Evolutionary conservation across 2,329 filamentous ascomycete genomes (phyloP).

Genomic region (Byssothecium circinans): DNA sequence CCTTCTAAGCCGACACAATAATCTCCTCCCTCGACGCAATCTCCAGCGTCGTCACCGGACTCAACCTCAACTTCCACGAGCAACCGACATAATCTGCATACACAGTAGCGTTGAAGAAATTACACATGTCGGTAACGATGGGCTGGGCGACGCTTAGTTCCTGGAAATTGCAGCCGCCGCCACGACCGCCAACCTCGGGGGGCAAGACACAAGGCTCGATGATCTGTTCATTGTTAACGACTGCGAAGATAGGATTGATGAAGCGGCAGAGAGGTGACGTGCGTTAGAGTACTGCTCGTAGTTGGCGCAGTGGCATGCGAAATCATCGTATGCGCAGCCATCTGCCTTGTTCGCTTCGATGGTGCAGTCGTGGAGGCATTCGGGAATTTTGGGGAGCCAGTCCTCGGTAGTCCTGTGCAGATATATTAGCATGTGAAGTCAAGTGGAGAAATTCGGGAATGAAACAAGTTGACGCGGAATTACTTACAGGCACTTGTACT

Average conservation of each 20-base stretch:
- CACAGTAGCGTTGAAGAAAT: constrained; percentile 29
- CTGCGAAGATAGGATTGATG: too few species aligned
- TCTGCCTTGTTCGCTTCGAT: constrained; percentile 19
- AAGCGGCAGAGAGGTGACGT: too few species aligned
- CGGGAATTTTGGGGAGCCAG: constrained; percentile 12
- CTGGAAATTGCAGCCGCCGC: constrained; percentile 15
- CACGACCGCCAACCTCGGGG: constrained; percentile 6
- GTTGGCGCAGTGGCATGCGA: constrained; percentile 27
- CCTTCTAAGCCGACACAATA: too few species aligned
- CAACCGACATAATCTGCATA: constrained; percentile 19
- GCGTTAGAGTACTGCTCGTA: constrained; percentile 23
- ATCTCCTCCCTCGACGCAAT: constrained; percentile 16
- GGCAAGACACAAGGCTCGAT: constrained; percentile 24
- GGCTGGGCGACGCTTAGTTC: constrained; percentile 19
- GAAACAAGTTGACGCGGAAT: background rate
- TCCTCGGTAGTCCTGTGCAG: constrained; percentile 11
- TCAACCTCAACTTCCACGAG: constrained; percentile 14
- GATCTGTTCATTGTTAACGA: too few species aligned
- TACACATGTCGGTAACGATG: constrained; percentile 25
- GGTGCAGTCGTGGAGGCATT: constrained; percentile 22
- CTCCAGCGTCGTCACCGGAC: constrained; percentile 18
- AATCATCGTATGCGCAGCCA: constrained; percentile 25
- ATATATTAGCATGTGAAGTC: background rate
- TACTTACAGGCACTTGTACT: constrained; percentile 29
- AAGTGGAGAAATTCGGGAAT: background rate